These are phyloP conservation scores for Fusarium denticulatum DNA, from an alignment of 2,329 filamentous ascomycete species.

Conservation along the genomic window DNA sequence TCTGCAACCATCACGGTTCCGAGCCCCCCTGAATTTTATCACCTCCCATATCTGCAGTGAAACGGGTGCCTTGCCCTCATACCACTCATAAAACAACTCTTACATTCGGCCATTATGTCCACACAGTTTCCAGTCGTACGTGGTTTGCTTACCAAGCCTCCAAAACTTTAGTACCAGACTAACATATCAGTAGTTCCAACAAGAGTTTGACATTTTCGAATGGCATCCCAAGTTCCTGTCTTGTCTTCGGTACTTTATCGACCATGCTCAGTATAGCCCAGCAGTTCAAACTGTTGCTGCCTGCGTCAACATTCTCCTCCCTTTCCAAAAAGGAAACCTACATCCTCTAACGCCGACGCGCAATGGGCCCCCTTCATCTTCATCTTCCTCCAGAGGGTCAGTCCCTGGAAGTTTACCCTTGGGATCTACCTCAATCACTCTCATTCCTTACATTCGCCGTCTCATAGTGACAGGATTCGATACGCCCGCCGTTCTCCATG, in stretches of 20 bases:
- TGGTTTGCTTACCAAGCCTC: constrained; percentile 7
- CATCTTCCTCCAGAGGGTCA: constrained; percentile 46
- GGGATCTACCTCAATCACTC: constrained; percentile 62
- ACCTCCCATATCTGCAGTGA: neutral
- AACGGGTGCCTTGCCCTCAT: neutral
- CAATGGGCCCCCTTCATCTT: constrained; percentile 36
- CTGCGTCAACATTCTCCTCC: constrained; percentile 90
- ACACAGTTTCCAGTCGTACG: constrained; percentile 42
- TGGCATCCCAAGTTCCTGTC: constrained; percentile 94
- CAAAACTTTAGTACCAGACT: constrained; percentile 15
- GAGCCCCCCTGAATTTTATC: neutral
- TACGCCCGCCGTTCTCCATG: constrained; percentile 84
- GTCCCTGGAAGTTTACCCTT: constrained; percentile 25
- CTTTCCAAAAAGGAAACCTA: constrained; percentile 74
- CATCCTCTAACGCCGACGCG: constrained; percentile 53
- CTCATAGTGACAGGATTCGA: constrained; percentile 94
- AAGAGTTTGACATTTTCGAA: constrained; percentile 81
- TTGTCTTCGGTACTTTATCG: constrained; percentile 90
- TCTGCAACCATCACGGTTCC: constrained; percentile 1
- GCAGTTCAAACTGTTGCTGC: constrained; percentile 89
- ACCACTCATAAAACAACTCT: neutral
- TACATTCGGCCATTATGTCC: constrained; percentile 31
- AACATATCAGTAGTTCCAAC: constrained; percentile 53
- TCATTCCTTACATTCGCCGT: constrained; percentile 90
- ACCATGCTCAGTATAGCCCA: constrained; percentile 85